Conservation (phyloP, 306 rosid genomes). For the Quercus wislizeni region DNA sequence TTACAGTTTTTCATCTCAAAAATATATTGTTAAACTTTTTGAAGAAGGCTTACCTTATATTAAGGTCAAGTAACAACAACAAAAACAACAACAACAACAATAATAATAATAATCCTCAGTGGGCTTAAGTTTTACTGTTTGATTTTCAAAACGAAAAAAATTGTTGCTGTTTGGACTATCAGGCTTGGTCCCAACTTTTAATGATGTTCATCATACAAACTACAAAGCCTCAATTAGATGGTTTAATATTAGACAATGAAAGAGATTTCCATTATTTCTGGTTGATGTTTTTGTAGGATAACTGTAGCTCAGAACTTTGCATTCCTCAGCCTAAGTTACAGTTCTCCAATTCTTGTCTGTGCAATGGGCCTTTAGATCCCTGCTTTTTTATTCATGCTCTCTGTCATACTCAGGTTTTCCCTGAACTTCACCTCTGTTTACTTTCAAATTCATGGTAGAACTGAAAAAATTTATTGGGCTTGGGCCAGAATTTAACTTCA, state of each 20-base stretch:
- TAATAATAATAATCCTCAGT: not conserved
- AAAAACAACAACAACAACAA: too few relatives aligned
- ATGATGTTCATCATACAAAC: not conserved
- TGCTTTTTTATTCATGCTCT: slow-evolving; percentile 55
- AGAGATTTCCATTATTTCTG: not conserved
- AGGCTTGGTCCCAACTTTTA: not conserved
- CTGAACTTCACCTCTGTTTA: not conserved
- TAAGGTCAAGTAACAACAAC: too few relatives aligned
- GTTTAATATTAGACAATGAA: not conserved
- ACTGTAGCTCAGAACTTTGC: slow-evolving; percentile 62
- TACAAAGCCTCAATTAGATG: not conserved
- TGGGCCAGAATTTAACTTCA: not conserved
- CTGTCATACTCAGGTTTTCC: slow-evolving; percentile 48
- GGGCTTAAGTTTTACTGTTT: not conserved
- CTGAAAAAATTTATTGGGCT: not conserved
- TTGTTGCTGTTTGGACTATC: too few relatives aligned
- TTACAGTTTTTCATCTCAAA: too few relatives aligned
- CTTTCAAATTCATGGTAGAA: not conserved
- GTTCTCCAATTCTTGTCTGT: slow-evolving; percentile 77
- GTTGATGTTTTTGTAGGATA: slow-evolving; percentile 45
- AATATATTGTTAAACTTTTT: too few relatives aligned
- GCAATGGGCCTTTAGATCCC: slow-evolving; percentile 74
- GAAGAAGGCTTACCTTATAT: too few relatives aligned
- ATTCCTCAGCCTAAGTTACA: slow-evolving; percentile 57
- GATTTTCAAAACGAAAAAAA: too few relatives aligned